Evolutionary conservation across 169 alveolate genomes (phyloP).

Genomic region (Babesia sp.): DNA sequence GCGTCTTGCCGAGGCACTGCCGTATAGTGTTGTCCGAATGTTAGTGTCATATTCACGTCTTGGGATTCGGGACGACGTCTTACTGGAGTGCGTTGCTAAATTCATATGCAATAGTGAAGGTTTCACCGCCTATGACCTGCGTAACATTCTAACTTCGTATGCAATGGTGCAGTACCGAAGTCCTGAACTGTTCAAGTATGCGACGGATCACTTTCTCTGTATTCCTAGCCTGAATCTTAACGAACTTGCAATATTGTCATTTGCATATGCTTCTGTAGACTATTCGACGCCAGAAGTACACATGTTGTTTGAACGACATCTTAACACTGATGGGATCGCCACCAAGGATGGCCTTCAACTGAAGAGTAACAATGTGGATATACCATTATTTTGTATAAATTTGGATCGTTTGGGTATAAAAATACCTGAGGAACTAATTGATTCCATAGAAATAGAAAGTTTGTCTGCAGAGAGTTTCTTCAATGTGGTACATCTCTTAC

Average conservation of each 20-base stretch:
- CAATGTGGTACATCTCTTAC: constrained; percentile 36
- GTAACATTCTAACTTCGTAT: constrained; percentile 44
- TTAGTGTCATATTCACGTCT: constrained; percentile 56
- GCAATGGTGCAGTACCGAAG: constrained; percentile 22
- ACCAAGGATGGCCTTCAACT: background rate
- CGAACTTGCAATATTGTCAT: constrained; percentile 56
- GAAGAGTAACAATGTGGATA: background rate
- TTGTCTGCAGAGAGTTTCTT: background rate
- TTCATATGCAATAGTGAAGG: constrained; percentile 23
- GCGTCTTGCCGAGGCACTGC: constrained; percentile 63
- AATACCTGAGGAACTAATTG: constrained; percentile 9
- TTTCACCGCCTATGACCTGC: constrained; percentile 39
- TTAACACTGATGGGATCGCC: background rate
- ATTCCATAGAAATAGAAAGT: background rate
- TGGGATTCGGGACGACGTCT: constrained; percentile 34
- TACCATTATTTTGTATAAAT: constrained; percentile 37
- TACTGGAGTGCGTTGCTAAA: constrained; percentile 33
- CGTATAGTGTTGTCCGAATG: constrained; percentile 39
- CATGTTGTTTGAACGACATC: constrained; percentile 20
- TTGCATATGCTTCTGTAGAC: constrained; percentile 24
- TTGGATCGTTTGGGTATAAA: constrained; percentile 32
- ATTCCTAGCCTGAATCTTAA: constrained; percentile 20
- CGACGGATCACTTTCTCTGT: constrained; percentile 16
- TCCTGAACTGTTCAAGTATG: constrained; percentile 19
- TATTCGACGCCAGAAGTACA: constrained; percentile 31